Evolutionary conservation across 805 yeast genomes (phyloP).

Genomic region (Tetrapisispora iriomotensis): DNA sequence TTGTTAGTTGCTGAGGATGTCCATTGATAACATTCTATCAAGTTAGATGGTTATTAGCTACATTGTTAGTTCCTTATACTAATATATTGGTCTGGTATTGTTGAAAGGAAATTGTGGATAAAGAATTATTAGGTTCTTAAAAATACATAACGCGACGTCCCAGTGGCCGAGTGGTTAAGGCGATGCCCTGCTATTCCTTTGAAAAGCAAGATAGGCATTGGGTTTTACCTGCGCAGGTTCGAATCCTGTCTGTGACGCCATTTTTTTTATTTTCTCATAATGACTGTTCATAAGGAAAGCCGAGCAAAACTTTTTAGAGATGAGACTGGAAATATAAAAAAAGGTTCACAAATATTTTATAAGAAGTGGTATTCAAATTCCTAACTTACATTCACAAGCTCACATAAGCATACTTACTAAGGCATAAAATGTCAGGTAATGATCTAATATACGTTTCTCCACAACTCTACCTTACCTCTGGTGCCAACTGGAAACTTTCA

Average conservation of each 20-base stretch:
- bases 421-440: not conserved
- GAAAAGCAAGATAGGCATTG: slow-evolving; percentile 56
- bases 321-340: too few relatives aligned
- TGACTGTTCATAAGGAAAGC: not conserved
- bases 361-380: not conserved
- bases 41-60: too few relatives aligned
- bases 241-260: slow-evolving; percentile 98
- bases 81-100: too few relatives aligned
- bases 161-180: slow-evolving; percentile 94
- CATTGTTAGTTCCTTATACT: too few relatives aligned
- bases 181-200: slow-evolving; percentile 71
- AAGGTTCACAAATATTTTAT: too few relatives aligned
- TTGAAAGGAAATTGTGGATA: too few relatives aligned
- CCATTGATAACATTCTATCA: too few relatives aligned
- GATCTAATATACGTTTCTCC: slow-evolving; percentile 24
- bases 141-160: slow-evolving; percentile 30
- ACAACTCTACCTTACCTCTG: slow-evolving; percentile 13
- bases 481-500: slow-evolving; percentile 11
- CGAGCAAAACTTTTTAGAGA: not conserved
- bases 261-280: slow-evolving; percentile 33
- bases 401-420: not conserved
- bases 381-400: not conserved
- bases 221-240: slow-evolving; percentile 97
- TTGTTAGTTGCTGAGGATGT: too few relatives aligned
- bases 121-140: too few relatives aligned